Base-by-base conservation (phyloP, 305 asterid species). In the Coffea humblotiana region DNA sequence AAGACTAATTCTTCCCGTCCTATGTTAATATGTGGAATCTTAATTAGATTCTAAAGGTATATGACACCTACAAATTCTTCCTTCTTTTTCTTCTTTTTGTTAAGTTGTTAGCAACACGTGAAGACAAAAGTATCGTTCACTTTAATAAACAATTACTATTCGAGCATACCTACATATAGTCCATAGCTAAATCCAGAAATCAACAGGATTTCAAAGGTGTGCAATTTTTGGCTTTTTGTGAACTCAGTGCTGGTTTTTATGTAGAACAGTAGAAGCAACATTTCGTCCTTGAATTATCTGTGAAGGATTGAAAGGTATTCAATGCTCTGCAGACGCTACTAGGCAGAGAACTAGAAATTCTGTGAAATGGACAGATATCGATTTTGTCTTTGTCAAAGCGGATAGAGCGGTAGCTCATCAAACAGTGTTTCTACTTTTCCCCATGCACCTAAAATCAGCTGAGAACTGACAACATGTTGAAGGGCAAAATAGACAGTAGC, bases 251-350 rank as follows among this genome's bases (percentile, higher is more conserved):
- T n/a, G 68, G 35, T 63, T 63, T 63, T 63, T 63, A 63, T 63
- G 35, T 25, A 63, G 35, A 63, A 63, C 16, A 63, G 7, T 63
- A n/a, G 68, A 63, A n/a, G 18, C 43, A 71, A 23, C 52, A 37
- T 35, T 18, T 68, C 6, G 14, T 68, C 49, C n/a, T 68, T 37
- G 51, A 23, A 37, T 68, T 37, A 35, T 68, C 27, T 37, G 49
- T 81, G 13, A 58, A 45, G 64, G 86, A 56, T 54, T 80, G 78
- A 74, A 77, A 67, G 84, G 75, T 66, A 75, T 81, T 58, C 56
- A 76, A 49, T 49, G 47, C 75, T 35, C n/a, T 5, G 18, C 9
- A 23, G 2, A 8, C 5, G 1, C 40, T 9, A n/a, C 68, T 71
- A 23, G 25, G 65, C 6, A 72, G 75, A 72, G 75, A 72, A 60